phyloP scores from a whole-genome alignment of 306 rosid species.

The Hippophae gyantsensis region DNA sequence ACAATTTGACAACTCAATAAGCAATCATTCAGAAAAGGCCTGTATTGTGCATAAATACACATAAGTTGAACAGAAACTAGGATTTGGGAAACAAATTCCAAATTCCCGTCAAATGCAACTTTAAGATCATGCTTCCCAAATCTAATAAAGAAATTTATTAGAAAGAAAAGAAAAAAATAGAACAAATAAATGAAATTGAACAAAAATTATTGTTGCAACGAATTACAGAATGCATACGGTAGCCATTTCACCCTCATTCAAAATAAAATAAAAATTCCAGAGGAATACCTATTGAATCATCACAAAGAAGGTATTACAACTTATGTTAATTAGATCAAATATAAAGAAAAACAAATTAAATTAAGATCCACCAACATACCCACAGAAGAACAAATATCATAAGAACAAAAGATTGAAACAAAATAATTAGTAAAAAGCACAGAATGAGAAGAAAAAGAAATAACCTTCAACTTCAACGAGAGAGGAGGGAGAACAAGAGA shows the following conservation, averaged over 20 bases:
- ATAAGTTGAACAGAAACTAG: neutral
- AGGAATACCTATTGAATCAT: neutral
- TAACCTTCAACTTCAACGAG: slow-evolving; percentile 78
- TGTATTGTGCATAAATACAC: slow-evolving; percentile 1
- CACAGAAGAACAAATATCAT: neutral
- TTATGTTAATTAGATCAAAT: neutral
- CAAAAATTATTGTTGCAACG: neutral
- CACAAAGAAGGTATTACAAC: no score
- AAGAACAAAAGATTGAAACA: no score
- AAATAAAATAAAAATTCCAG: neutral
- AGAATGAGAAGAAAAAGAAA: neutral
- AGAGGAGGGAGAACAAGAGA: slow-evolving; percentile 91
- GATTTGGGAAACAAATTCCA: neutral
- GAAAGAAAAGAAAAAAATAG: neutral
- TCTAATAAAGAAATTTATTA: neutral
- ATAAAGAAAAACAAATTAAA: neutral
- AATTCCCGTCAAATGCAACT: neutral
- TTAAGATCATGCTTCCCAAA: neutral
- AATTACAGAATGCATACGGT: neutral
- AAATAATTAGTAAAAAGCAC: neutral
- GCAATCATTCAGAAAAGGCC: neutral
- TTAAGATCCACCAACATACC: neutral
- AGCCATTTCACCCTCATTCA: neutral
- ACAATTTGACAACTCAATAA: neutral
- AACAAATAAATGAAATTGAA: neutral